These are phyloP conservation scores for Aegilops tauschii DNA, from an alignment of 176 grass and related monocot species.

Conservation along the genomic window DNA sequence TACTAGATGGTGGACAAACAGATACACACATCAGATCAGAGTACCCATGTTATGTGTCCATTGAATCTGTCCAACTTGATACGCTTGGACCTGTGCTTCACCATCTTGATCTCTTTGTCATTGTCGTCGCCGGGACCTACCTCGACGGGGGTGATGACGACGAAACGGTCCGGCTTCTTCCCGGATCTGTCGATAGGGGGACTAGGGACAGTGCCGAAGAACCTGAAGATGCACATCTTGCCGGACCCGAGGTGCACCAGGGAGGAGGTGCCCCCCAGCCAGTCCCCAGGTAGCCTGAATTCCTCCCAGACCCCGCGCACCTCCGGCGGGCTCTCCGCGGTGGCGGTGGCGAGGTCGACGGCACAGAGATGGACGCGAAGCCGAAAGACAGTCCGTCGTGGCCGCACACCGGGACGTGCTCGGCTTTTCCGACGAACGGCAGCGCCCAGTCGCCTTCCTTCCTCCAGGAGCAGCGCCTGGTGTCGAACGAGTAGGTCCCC, in stretches of 20 bases:
- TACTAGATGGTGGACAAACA: not conserved
- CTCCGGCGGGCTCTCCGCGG: not conserved
- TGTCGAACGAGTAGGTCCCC: slow-evolving; percentile 8
- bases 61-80: not conserved
- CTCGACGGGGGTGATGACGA: not conserved
- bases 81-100: not conserved
- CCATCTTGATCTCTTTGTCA: not conserved
- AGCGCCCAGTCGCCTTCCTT: slow-evolving; percentile 12
- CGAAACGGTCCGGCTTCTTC: not conserved
- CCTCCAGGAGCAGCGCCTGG: not conserved
- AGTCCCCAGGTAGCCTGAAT: not conserved
- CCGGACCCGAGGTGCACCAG: not conserved
- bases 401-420: not conserved
- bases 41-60: not conserved
- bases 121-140: not conserved
- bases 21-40: not conserved
- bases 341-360: not conserved
- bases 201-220: not conserved
- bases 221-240: slow-evolving; percentile 2
- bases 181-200: not conserved
- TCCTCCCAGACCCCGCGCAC: not conserved
- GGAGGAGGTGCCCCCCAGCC: not conserved
- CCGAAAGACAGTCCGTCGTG: not conserved
- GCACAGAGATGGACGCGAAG: not conserved
- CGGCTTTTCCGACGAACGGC: not conserved